Evolutionary conservation across 2,329 filamentous ascomycete species (phyloP).

Genomic region (Talaromyces sp.): DNA sequence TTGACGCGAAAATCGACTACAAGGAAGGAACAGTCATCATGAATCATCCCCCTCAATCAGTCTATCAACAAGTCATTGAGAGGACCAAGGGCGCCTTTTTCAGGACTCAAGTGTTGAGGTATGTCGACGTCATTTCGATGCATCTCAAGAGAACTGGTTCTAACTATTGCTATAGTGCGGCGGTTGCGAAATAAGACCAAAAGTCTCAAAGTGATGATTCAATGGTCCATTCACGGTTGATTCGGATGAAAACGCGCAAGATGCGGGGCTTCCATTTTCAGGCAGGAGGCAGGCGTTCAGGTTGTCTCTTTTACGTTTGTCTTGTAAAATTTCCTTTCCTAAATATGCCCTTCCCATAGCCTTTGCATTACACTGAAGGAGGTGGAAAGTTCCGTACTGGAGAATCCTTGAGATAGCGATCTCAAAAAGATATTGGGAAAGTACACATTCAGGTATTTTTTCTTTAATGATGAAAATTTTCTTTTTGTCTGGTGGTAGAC

Average conservation of each 20-base stretch:
- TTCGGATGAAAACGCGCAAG: slow-evolving; percentile 21
- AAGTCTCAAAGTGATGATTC: slow-evolving; percentile 11
- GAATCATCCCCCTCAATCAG: slow-evolving; percentile 98
- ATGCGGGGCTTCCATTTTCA: slow-evolving; percentile 25
- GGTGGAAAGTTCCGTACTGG: background rate
- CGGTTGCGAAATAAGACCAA: slow-evolving; percentile 49
- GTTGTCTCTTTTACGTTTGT: slow-evolving; percentile 27
- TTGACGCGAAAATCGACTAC: slow-evolving; percentile 99
- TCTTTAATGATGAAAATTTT: slow-evolving; percentile 4
- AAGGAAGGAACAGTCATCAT: slow-evolving; percentile 98
- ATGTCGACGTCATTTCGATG: slow-evolving; percentile 14
- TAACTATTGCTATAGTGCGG: slow-evolving; percentile 35
- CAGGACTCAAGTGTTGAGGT: slow-evolving; percentile 86
- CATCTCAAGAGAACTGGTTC: slow-evolving; percentile 15
- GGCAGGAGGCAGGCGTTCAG: slow-evolving; percentile 44
- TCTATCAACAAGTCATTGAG: slow-evolving; percentile 99
- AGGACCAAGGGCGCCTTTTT: slow-evolving; percentile 99
- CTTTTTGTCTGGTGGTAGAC: background rate
- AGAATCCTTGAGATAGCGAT: slow-evolving; percentile 2
- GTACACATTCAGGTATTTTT: slow-evolving; percentile 5
- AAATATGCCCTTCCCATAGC: slow-evolving; percentile 6
- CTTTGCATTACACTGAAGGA: slow-evolving; percentile 6
- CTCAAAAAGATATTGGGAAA: background rate
- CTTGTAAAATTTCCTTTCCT: slow-evolving; percentile 10
- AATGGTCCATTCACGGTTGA: slow-evolving; percentile 11